Evolutionary conservation across 2,329 filamentous ascomycete genomes (phyloP).

Genomic region (Trichoderma aggressivum): DNA sequence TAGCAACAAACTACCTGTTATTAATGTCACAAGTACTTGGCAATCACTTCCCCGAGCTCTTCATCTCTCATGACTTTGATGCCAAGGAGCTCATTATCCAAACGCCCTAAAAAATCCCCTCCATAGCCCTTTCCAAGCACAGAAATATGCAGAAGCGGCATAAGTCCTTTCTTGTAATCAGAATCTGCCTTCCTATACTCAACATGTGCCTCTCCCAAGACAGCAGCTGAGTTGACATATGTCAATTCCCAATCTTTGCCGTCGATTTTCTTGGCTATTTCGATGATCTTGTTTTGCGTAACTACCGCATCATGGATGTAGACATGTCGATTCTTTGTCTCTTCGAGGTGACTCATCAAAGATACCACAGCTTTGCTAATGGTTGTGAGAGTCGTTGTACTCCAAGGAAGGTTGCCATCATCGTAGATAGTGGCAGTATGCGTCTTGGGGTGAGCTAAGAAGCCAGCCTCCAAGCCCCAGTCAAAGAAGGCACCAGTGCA

Average conservation of each 20-base stretch:
- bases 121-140: neutral
- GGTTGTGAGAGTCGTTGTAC: neutral
- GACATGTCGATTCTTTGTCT: constrained; percentile 3
- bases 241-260: neutral
- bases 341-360: neutral
- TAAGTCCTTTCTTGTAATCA: neutral
- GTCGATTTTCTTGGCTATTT: neutral
- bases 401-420: neutral
- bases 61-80: neutral
- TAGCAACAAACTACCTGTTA: neutral
- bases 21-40: neutral
- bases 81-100: neutral
- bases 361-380: neutral
- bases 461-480: neutral
- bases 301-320: neutral
- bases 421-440: neutral
- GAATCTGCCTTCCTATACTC: neutral
- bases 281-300: neutral
- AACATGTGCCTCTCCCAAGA: neutral
- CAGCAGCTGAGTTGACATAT: neutral
- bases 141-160: neutral
- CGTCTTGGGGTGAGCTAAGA: neutral
- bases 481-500: neutral
- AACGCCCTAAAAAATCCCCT: neutral
- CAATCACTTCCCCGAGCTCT: neutral